phyloP scores from a whole-genome alignment of 2,329 filamentous ascomycete species.

The Aspergillus clavatus region DNA sequence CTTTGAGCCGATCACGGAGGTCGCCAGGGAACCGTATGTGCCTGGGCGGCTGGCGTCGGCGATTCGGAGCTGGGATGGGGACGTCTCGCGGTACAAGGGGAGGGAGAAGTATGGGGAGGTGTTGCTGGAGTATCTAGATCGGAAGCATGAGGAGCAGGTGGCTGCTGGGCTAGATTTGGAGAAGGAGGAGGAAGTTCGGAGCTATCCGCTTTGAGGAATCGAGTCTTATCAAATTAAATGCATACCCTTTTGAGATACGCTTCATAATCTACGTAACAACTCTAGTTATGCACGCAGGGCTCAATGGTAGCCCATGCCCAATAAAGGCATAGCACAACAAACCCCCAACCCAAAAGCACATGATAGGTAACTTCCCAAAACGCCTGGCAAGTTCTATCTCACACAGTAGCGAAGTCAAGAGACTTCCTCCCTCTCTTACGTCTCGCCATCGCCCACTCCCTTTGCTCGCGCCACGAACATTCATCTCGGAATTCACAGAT shows the following conservation, averaged over 20 bases:
- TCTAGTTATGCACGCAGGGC: background rate
- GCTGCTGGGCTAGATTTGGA: slow-evolving; percentile 59
- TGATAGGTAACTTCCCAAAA: too few relatives aligned
- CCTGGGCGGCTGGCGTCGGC: slow-evolving; percentile 73
- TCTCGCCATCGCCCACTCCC: slow-evolving; percentile 55
- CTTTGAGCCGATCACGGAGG: slow-evolving; percentile 65
- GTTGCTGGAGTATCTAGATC: slow-evolving; percentile 70
- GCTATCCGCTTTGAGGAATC: slow-evolving; percentile 56
- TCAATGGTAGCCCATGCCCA: too few relatives aligned
- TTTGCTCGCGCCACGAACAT: slow-evolving; percentile 71
- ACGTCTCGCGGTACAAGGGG: slow-evolving; percentile 74
- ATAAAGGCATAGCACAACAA: too few relatives aligned
- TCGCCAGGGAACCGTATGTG: slow-evolving; percentile 68
- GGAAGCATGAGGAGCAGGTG: slow-evolving; percentile 68
- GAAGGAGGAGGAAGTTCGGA: slow-evolving; percentile 55
- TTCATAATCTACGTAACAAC: background rate
- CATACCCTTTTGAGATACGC: too few relatives aligned
- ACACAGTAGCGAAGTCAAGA: background rate
- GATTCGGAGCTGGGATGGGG: slow-evolving; percentile 73
- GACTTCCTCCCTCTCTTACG: slow-evolving; percentile 26
- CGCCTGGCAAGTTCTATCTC: background rate
- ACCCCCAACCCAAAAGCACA: too few relatives aligned
- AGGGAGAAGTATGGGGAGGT: slow-evolving; percentile 68
- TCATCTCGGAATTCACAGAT: slow-evolving; percentile 75
- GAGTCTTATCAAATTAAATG: too few relatives aligned